Evolutionary conservation across 1,284 basidiomycete genomes (phyloP), one percentile per base, ranked within the genome.

Genomic region (Marasmius oreades): DNA sequence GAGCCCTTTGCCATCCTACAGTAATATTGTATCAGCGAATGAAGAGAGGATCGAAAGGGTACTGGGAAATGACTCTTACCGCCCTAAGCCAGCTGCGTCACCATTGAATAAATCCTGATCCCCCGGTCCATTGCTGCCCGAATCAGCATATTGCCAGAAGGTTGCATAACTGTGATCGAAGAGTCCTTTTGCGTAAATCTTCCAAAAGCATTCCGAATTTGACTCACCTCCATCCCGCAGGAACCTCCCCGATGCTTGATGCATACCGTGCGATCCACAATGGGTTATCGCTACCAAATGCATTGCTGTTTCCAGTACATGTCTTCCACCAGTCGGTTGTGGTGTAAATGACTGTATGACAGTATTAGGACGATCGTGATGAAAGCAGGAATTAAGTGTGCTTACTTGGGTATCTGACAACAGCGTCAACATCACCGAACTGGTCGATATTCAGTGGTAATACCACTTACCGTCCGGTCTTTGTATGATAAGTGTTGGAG

Each of bases 301-400:
- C 66, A 28, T 73, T 70, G 57, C 75, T 80, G 67, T 83, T 80
- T 7, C 81, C 80, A 2, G 85, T 86, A 69, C 86, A 89, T 18
- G 76, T 76, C 33, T 63, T 80, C 86, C 85, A 89, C 86, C 85
- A 88, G 62, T 80, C 75, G 1, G 83, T 82, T 1, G 78, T 84
- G 26, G 79, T 81, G 64, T 88, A 88, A 54, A 88, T 85, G 46
- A 81, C 81, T 73, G 22, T 39, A 23, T 33, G n/a, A n/a, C 6
- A 31, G 11, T 36, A 54, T 37, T 16, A 28, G 55, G 50, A 26
- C 52, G 33, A 45, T 48, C 20, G 47, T 5, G 5, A 5, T 24
- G 6, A 8, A 54, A 7, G n/a, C 20, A 14, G 37, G 4, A 43
- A 5, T 20, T 16, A 31, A 11, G 22, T 22, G 23, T 26, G 37